Percentiles rank a stretch among this genome's conserved stretches.
Evolutionary conservation across 148 eudicot genomes (phyloP).

Genomic region (Rhododendron kiyosumense): DNA sequence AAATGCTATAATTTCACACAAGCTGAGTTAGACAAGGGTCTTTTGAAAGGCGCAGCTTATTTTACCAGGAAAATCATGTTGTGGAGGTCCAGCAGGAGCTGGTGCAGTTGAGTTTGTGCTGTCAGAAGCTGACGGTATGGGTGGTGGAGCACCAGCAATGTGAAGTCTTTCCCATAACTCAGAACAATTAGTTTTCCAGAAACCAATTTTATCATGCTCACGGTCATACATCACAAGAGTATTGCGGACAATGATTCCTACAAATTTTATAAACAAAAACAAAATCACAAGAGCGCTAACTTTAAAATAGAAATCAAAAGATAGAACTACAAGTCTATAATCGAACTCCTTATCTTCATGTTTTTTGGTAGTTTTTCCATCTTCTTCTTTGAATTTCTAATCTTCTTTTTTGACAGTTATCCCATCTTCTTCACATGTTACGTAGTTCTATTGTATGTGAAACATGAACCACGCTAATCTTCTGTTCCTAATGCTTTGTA

Average conservation of each 20-base stretch:
- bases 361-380: not conserved
- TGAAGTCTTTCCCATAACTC: conserved; percentile 75
- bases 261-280: not conserved
- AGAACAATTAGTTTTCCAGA: conserved; percentile 98
- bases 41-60: conserved; percentile 1
- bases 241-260: conserved; percentile 88
- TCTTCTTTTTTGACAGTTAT: not conserved
- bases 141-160: conserved; percentile 37
- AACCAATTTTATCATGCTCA: conserved; percentile 73
- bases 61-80: conserved; percentile 43
- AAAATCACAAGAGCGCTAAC: not conserved
- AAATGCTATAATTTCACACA: not conserved
- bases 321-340: not conserved
- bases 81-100: conserved; percentile 14
- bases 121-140: conserved; percentile 28
- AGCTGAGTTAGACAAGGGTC: not conserved
- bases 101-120: conserved; percentile 24
- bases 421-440: not conserved
- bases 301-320: not conserved
- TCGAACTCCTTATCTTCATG: not conserved
- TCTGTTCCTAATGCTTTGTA: not conserved
- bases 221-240: conserved; percentile 94
- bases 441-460: not conserved
- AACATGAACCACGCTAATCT: not conserved
- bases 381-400: not conserved